Evolutionary conservation across 768 basidiomycete genomes (phyloP).

Genomic region (Agrocybe pediades): DNA sequence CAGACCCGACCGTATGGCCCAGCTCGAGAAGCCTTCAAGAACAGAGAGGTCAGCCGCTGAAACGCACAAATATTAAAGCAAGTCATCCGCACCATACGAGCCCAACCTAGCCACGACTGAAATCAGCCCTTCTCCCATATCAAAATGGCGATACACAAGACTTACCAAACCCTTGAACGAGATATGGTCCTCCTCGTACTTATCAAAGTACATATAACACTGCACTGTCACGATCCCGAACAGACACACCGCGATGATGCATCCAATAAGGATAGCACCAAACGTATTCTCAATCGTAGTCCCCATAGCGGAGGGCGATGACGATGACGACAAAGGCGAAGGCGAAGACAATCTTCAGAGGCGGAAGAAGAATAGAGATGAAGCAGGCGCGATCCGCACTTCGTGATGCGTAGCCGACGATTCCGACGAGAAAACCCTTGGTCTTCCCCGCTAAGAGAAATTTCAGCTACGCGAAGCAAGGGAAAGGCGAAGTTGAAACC

Average conservation of each 20-base stretch:
- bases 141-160: background rate
- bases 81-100: background rate
- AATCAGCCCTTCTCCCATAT: background rate
- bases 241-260: conserved; percentile 20
- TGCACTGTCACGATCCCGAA: conserved; percentile 30
- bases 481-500: too few species aligned
- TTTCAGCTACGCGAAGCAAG: too few species aligned
- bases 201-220: conserved; percentile 17
- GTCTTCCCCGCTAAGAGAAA: too few species aligned
- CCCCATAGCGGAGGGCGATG: too few species aligned
- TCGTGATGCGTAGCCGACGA: too few species aligned
- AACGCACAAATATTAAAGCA: background rate
- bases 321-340: too few species aligned
- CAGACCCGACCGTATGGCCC: conserved; percentile 3
- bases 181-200: conserved; percentile 20
- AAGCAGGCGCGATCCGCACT: too few species aligned
- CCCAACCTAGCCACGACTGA: background rate
- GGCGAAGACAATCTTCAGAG: too few species aligned
- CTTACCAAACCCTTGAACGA: conserved; percentile 22
- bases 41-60: background rate
- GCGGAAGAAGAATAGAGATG: too few species aligned
- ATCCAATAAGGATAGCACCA: conserved; percentile 24
- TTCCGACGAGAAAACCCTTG: too few species aligned
- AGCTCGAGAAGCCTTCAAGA: conserved; percentile 8
- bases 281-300: conserved; percentile 14